Percentiles rank a stretch among this genome's conserved stretches.
Conservation (phyloP, 768 basidiomycete genomes). For the Boletus bicolor region DNA sequence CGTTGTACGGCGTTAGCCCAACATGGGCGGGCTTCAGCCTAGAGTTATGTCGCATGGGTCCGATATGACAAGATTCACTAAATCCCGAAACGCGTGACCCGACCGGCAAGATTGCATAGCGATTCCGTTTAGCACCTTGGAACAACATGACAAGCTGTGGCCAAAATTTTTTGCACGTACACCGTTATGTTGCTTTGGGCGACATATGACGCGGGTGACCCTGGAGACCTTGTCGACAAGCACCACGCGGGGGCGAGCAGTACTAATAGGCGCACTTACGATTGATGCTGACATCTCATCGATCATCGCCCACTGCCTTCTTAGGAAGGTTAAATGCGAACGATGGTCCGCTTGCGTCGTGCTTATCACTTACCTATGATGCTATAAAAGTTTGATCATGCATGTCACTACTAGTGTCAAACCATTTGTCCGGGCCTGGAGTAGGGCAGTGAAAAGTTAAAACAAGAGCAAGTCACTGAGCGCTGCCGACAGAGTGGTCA, state of each 20-base stretch:
- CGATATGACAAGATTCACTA: background rate
- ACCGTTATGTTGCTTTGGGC: background rate
- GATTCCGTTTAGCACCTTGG: background rate
- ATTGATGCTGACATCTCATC: background rate
- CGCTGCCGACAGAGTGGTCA: background rate
- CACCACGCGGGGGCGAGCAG: background rate
- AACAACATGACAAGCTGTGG: background rate
- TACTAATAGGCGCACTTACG: background rate
- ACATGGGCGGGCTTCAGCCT: background rate
- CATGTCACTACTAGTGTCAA: background rate
- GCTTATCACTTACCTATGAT: background rate
- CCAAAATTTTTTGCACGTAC: background rate
- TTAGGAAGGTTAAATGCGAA: background rate
- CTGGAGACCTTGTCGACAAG: background rate
- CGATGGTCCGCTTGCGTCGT: background rate
- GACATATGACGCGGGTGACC: background rate
- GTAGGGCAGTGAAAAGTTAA: background rate
- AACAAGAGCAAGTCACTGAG: background rate
- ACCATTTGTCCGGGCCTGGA: background rate
- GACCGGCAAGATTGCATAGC: background rate
- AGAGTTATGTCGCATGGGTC: background rate
- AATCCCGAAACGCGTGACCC: background rate
- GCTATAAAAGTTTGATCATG: background rate
- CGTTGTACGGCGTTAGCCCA: background rate
- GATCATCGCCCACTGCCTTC: background rate